Base-by-base conservation (phyloP, 2,329 filamentous ascomycete genomes). In the Trichoderma sp. region DNA sequence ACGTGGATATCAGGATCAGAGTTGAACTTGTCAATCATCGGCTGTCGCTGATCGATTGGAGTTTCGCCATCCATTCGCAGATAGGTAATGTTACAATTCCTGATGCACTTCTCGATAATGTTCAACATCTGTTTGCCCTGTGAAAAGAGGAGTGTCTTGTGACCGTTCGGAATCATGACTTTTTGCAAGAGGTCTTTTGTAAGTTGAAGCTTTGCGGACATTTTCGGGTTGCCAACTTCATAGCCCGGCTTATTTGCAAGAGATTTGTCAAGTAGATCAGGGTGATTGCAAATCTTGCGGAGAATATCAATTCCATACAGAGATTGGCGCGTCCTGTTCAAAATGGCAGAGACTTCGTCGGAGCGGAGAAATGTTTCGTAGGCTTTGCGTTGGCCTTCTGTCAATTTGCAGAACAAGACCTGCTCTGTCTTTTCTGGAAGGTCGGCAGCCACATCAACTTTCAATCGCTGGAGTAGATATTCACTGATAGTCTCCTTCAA, bases 281-380 rank as follows among this genome's bases (percentile, higher is more conserved):
- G 97, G 80, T 99, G 97, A 78, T 99, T 99, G 86, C 96, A 98
- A 73, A 99, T 96, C 84, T 99, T 99, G 69, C 97, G 92, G 53
- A 99, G 87, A 31, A 95, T 93, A 79, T 98, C 95, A 77, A 99
- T 95, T 8, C 96, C 97, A 79, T 93, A 97, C 0, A 99, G 87
- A 3, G 95, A 93, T 80, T 98, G 93, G 4, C 93, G 90, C 76
- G 91, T 93, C 53, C 92, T 91, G 64, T 89, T 91, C 56, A 96
- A 84, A 74, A 98, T 98, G 0, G 93, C 91, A n/a, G 89, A 90
- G 88, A 98, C 95, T 62, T 98, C 95, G 56, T 94, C 91, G 0
- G 95, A 98, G 21, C 88, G 88, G 3, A 98, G 86, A 79, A 98
- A 98, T 6, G 89, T 87, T 81, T 95, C 90, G 79, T 99, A 99